Conservation (phyloP, 768 basidiomycete species). For the Tulasnella sp. region DNA sequence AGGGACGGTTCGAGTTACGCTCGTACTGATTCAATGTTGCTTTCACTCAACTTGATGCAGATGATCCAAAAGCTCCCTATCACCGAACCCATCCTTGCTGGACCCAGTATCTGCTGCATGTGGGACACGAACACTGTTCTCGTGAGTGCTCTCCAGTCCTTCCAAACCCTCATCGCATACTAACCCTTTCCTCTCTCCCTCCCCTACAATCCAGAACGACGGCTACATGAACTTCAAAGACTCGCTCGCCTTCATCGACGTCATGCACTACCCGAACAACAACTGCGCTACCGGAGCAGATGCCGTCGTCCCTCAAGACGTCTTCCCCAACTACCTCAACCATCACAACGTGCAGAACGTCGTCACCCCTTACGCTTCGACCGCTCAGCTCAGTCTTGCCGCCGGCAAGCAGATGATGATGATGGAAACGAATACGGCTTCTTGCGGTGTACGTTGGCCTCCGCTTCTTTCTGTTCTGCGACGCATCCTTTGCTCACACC, state of each 20-base stretch:
- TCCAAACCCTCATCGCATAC: constrained; percentile 1
- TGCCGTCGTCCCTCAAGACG: constrained; percentile 5
- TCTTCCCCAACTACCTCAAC: constrained; percentile 12
- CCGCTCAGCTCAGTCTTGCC: constrained; percentile 34
- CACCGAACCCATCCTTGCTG: constrained; percentile 46
- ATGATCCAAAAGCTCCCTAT: constrained; percentile 16
- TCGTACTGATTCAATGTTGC: background rate
- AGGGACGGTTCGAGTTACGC: too few relatives aligned
- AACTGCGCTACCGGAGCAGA: constrained; percentile 6
- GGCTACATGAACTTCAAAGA: constrained; percentile 3
- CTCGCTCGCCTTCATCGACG: constrained; percentile 21
- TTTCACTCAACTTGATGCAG: background rate
- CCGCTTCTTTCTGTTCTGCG: constrained; percentile 40
- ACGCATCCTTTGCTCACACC: background rate
- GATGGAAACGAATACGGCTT: constrained; percentile 62
- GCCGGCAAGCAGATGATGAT: constrained; percentile 48
- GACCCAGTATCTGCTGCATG: constrained; percentile 55
- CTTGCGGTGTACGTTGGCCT: constrained; percentile 44
- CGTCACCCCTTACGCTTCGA: constrained; percentile 5
- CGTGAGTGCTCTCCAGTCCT: background rate
- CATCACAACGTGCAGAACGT: background rate
- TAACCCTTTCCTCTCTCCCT: constrained; percentile 53
- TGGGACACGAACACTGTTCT: constrained; percentile 43
- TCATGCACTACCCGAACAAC: constrained; percentile 25
- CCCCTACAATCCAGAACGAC: constrained; percentile 31